These are phyloP conservation scores for Aphanomyces euteiches DNA, from an alignment of 352 stramenopile genomes.

Conservation along the genomic window DNA sequence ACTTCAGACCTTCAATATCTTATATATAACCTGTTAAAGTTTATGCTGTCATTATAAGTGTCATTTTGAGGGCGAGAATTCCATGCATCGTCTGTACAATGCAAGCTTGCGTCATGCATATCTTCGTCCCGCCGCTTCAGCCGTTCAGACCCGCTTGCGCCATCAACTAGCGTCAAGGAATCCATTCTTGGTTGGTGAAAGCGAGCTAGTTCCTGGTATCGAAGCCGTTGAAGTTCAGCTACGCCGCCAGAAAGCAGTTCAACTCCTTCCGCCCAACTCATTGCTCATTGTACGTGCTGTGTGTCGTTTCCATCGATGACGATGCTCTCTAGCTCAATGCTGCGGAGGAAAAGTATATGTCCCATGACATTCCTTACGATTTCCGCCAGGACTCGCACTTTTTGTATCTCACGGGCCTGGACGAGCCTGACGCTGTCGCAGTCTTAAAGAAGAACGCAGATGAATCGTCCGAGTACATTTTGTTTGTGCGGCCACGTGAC, in stretches of 20 bases:
- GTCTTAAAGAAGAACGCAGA: constrained; percentile 65
- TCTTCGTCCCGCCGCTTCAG: background rate
- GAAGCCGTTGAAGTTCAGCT: constrained; percentile 54
- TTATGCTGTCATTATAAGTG: no score
- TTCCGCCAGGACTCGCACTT: constrained; percentile 86
- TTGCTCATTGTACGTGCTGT: background rate
- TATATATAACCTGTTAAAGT: no score
- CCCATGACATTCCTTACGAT: constrained; percentile 84
- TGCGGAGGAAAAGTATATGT: constrained; percentile 76
- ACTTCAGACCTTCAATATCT: no score
- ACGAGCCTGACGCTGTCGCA: constrained; percentile 71
- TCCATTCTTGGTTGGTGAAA: background rate
- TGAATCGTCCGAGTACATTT: constrained; percentile 57
- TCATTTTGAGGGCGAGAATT: no score
- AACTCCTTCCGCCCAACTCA: constrained; percentile 56
- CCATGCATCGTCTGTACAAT: background rate
- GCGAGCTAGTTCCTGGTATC: constrained; percentile 19
- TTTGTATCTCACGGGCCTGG: constrained; percentile 76
- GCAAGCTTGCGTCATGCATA: background rate
- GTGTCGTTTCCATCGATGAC: background rate
- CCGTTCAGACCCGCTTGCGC: no score
- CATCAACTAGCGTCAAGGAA: background rate
- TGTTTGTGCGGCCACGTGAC: constrained; percentile 75
- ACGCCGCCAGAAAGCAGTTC: constrained; percentile 58
- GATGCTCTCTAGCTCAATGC: constrained; percentile 44